Evolutionary conservation across 1,139 yeast genomes (phyloP).

Genomic region (Meyerozyma sp.): DNA sequence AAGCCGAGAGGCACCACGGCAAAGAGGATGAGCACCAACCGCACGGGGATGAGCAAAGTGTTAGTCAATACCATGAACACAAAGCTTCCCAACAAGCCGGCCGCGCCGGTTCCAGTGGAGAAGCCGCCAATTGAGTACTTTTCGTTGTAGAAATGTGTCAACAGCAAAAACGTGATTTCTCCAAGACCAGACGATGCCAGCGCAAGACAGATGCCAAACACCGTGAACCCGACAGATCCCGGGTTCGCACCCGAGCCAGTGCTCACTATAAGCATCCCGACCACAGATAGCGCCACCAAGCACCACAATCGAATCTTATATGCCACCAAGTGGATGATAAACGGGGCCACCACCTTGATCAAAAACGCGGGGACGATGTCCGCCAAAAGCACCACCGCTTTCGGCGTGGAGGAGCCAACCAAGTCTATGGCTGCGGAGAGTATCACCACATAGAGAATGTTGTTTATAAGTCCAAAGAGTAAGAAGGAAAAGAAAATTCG

Average conservation of each 20-base stretch:
- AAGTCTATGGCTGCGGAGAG: slow-evolving; percentile 88
- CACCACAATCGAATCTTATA: slow-evolving; percentile 50
- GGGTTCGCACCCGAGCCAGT: slow-evolving; percentile 15
- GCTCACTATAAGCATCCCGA: slow-evolving; percentile 75
- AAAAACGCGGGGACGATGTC: slow-evolving; percentile 81
- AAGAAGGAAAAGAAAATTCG: slow-evolving; percentile 56
- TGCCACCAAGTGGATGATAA: slow-evolving; percentile 63
- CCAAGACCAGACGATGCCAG: slow-evolving; percentile 87
- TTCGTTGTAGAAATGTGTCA: slow-evolving; percentile 65
- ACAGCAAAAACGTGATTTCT: slow-evolving; percentile 78
- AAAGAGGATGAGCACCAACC: slow-evolving; percentile 27
- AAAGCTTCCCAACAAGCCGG: slow-evolving; percentile 79
- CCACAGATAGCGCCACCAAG: slow-evolving; percentile 55
- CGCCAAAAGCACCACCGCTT: slow-evolving; percentile 78
- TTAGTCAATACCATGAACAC: slow-evolving; percentile 37
- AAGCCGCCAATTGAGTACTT: slow-evolving; percentile 68
- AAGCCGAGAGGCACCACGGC: slow-evolving; percentile 36
- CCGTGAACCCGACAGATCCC: slow-evolving; percentile 26
- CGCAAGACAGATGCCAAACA: slow-evolving; percentile 76
- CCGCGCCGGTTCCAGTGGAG: slow-evolving; percentile 94
- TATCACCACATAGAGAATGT: slow-evolving; percentile 85
- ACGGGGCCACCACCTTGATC: slow-evolving; percentile 71
- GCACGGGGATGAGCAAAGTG: slow-evolving; percentile 25
- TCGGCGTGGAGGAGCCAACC: slow-evolving; percentile 80
- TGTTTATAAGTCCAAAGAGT: slow-evolving; percentile 81